Percentiles rank a stretch among this genome's conserved stretches.
Conservation (phyloP, 257 asterid species). For the Solanum chaucha region DNA sequence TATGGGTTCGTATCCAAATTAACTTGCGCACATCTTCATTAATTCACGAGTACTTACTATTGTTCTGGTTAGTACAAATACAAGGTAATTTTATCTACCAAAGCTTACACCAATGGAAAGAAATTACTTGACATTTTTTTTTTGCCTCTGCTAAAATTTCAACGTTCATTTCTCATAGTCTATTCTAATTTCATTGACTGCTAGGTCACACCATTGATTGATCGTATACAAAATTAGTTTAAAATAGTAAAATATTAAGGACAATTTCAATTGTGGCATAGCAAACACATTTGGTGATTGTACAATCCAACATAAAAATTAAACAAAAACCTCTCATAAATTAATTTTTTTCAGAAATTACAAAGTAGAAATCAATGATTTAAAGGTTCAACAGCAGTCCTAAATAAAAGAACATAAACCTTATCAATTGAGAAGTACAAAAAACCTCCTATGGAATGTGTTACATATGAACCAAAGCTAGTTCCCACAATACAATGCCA, state of each 20-base stretch:
- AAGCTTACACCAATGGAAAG: neutral
- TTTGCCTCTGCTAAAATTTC: neutral
- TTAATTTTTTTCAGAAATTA: neutral
- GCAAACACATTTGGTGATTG: neutral
- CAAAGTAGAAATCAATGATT: slow-evolving; percentile 15
- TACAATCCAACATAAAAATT: neutral
- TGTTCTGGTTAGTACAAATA: neutral
- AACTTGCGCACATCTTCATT: neutral
- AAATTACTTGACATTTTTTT: neutral
- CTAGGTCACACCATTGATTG: neutral
- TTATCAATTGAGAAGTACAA: slow-evolving; percentile 83
- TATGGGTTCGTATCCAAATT: neutral
- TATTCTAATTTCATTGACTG: neutral
- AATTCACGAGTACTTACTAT: neutral
- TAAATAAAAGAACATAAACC: slow-evolving; percentile 71
- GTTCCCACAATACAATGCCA: slow-evolving; percentile 92
- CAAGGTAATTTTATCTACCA: neutral
- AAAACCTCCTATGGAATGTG: slow-evolving; percentile 79
- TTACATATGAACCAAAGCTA: slow-evolving; percentile 82
- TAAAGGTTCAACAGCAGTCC: slow-evolving; percentile 71
- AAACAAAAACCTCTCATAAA: neutral
- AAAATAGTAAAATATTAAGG: neutral
- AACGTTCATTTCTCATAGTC: neutral
- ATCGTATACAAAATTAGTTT: neutral
- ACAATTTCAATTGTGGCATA: neutral